Conservation (phyloP, 768 basidiomycete genomes). For the Lentinus tigrinus region DNA sequence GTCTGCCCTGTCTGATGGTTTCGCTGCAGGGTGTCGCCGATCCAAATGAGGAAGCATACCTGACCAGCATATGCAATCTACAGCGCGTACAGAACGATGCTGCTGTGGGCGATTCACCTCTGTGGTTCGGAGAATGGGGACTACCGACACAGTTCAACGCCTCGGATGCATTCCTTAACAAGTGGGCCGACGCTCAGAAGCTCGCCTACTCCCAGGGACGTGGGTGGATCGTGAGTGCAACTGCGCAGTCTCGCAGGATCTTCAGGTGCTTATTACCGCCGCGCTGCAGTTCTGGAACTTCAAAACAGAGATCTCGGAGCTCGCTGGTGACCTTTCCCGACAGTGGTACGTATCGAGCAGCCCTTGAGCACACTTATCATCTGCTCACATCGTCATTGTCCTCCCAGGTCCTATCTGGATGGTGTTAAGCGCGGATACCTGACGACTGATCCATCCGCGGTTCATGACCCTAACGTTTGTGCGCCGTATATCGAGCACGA, state of each 20-base stretch:
- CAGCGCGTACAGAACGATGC: slow-evolving; percentile 50
- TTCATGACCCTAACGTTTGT: slow-evolving; percentile 64
- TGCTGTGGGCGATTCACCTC: slow-evolving; percentile 42
- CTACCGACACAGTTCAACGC: slow-evolving; percentile 65
- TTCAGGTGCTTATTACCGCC: background rate
- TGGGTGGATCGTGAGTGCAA: slow-evolving; percentile 62
- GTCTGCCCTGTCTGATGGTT: background rate
- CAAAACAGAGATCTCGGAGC: slow-evolving; percentile 58
- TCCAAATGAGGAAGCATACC: slow-evolving; percentile 60
- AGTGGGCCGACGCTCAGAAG: slow-evolving; percentile 81
- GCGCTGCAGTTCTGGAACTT: slow-evolving; percentile 65
- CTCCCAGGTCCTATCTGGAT: slow-evolving; percentile 77
- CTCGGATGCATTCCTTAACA: slow-evolving; percentile 54
- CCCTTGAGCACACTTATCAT: background rate
- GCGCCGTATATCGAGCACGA: slow-evolving; percentile 38
- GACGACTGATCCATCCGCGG: slow-evolving; percentile 57
- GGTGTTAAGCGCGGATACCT: slow-evolving; percentile 59
- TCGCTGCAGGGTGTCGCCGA: slow-evolving; percentile 64
- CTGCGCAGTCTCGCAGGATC: background rate
- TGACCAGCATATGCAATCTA: slow-evolving; percentile 69
- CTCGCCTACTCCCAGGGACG: slow-evolving; percentile 55
- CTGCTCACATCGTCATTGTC: too few relatives aligned
- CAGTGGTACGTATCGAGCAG: slow-evolving; percentile 52
- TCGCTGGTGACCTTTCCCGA: slow-evolving; percentile 51
- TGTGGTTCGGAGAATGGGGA: slow-evolving; percentile 61